Conservation (phyloP, 2,329 filamentous ascomycete species). For the Pseudogymnoascus sp. region DNA sequence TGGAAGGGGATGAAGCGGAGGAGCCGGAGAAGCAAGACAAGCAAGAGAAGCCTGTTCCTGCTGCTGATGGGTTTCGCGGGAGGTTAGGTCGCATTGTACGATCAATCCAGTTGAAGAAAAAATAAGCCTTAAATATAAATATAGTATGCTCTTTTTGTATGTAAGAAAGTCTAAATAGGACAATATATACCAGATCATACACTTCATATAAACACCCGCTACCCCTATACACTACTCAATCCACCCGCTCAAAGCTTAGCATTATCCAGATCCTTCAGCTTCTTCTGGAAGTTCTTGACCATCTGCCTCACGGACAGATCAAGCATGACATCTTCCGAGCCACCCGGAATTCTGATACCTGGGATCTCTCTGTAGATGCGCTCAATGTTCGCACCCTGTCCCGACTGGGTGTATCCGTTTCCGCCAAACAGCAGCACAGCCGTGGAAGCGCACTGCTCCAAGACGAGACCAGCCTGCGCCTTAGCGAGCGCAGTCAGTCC, state of each 20-base stretch:
- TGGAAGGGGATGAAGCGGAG: background rate
- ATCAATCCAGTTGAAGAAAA: background rate
- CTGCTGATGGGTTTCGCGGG: background rate
- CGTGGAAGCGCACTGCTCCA: constrained; percentile 62
- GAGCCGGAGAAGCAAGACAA: background rate
- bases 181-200: background rate
- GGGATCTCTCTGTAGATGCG: constrained; percentile 60
- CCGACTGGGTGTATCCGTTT: constrained; percentile 60
- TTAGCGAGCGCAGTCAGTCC: constrained; percentile 66
- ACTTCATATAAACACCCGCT: background rate
- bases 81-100: background rate
- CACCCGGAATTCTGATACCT: constrained; percentile 54
- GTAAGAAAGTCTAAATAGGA: background rate
- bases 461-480: constrained; percentile 61
- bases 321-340: constrained; percentile 64
- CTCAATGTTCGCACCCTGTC: constrained; percentile 63
- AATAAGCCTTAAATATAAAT: background rate
- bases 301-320: constrained; percentile 62
- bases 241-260: background rate
- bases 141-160: background rate
- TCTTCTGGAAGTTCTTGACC: constrained; percentile 58
- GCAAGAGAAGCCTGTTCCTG: too few species aligned
- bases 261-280: constrained; percentile 43
- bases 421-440: constrained; percentile 67
- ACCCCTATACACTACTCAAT: background rate